Evolutionary conservation across 2,329 filamentous ascomycete species (phyloP), one percentile per base, ranked within the genome.

Genomic region (Sarocladium brachiariae): DNA sequence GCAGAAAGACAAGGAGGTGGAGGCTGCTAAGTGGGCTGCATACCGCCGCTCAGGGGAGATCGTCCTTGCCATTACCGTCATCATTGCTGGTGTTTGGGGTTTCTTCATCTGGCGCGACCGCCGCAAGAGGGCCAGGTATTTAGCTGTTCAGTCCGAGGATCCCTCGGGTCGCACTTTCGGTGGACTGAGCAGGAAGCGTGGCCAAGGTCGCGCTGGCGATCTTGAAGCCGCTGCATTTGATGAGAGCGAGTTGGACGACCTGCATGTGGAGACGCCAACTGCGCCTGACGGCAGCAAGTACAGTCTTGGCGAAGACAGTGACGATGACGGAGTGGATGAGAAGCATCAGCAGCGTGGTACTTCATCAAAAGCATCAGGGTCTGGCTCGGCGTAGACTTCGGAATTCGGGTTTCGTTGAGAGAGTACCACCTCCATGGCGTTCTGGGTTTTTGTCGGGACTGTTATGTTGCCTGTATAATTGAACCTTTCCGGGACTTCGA

Each of bases 21-120:
- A 91, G 58, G 81, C 89, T 24, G 89, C 90, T 16, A 87, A 91
- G 60, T 95, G 90, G 87, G 80, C 84, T 49, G 91, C 91, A 0
- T 96, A 96, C 67, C 86, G 86, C 63, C 85, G 87, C 59, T 93
- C 88, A 2, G 90, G 91, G 48, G 89, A 95, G 68, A 80, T 91
- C 6, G 89, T 90, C 2, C 77, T 96, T 2, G 81, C 91, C 14
- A 81, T 96, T 46, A 88, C 96, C 16, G 74, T 85, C 49, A 80
- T 93, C 53, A 84, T 83, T 1, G 88, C 87, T 1, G 72, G 70
- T 4, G 71, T 80, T 11, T 95, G 89, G 84, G 88, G 84, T n/a
- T 87, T 83, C 63, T 84, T 77, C 56, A 68, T 87, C 60, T 86
- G 81, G 80, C 75, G 74, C 52, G 75, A 81, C 52, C 77, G 83